Percentiles rank a stretch among this genome's conserved stretches.
These are phyloP conservation scores for Corylus americana DNA, from an alignment of 306 rosid genomes.

Conservation along the genomic window DNA sequence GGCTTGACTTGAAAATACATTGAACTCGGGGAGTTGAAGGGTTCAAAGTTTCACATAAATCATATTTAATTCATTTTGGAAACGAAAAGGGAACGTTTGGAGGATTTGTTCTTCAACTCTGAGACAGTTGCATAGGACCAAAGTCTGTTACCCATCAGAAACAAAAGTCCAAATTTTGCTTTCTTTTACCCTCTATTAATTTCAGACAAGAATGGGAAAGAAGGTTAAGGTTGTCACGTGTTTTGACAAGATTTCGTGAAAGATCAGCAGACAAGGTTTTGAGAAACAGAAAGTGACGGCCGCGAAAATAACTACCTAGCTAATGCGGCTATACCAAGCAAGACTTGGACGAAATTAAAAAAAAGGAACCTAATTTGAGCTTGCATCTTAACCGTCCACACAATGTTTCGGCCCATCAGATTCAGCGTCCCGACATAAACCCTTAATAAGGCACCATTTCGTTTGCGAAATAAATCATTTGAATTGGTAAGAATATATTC, in stretches of 20 bases:
- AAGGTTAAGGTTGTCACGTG: not conserved
- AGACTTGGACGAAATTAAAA: too few relatives aligned
- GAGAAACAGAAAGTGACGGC: not conserved
- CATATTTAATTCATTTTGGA: constrained; percentile 3
- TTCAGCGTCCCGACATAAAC: too few relatives aligned
- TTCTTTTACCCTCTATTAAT: not conserved
- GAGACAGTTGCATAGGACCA: not conserved
- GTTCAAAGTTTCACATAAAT: constrained; percentile 18
- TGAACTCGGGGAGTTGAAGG: constrained; percentile 41
- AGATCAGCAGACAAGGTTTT: not conserved
- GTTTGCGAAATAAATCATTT: too few relatives aligned
- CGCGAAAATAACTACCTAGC: not conserved
- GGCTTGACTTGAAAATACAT: constrained; percentile 14
- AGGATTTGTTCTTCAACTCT: not conserved
- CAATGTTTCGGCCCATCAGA: too few relatives aligned
- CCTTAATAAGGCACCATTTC: too few relatives aligned
- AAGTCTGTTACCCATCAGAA: too few relatives aligned
- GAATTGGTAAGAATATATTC: too few relatives aligned
- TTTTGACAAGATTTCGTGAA: not conserved
- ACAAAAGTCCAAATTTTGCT: not conserved
- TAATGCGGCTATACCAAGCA: too few relatives aligned
- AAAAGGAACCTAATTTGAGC: too few relatives aligned
- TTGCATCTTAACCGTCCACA: too few relatives aligned
- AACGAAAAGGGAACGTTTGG: not conserved
- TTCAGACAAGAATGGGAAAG: too few relatives aligned